Conservation (phyloP, 2,329 filamentous ascomycete genomes). For the Mycosphaerella sp. region DNA sequence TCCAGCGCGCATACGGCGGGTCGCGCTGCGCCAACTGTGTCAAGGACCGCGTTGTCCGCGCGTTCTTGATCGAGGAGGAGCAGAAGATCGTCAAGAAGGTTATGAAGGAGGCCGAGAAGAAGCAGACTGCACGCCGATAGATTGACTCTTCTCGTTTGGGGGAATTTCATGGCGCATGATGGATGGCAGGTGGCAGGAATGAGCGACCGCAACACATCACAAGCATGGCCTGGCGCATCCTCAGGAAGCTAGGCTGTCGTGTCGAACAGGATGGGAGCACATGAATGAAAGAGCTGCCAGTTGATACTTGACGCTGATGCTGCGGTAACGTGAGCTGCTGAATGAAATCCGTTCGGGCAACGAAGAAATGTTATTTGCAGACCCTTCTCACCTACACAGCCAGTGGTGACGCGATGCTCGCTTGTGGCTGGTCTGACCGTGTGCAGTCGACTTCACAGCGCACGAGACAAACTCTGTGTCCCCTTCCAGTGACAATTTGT, state of each 20-base stretch:
- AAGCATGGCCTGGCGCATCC: constrained; percentile 7
- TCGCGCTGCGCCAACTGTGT: constrained; percentile 99
- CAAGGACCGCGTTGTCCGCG: constrained; percentile 93
- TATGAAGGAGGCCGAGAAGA: constrained; percentile 92
- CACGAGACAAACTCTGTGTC: no score
- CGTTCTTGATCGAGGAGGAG: constrained; percentile 99
- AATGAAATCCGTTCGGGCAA: constrained; percentile 13
- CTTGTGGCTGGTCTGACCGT: no score
- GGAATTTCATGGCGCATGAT: constrained; percentile 14
- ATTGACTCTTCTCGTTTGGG: constrained; percentile 13
- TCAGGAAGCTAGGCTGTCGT: constrained; percentile 3
- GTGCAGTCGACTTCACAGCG: no score
- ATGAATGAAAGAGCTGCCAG: constrained; percentile 1
- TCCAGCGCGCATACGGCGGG: constrained; percentile 96
- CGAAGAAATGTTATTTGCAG: no score
- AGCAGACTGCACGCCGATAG: constrained; percentile 37
- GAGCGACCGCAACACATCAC: constrained; percentile 10
- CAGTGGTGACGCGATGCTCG: no score
- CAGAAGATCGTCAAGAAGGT: constrained; percentile 99
- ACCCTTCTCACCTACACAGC: no score
- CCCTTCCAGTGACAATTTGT: no score
- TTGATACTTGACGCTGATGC: constrained; percentile 1
- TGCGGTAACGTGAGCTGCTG: constrained; percentile 13
- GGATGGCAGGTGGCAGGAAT: constrained; percentile 2
- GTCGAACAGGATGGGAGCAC: constrained; percentile 10